Conservation (phyloP, 2,329 filamentous ascomycete species). For the Dryadomyces sulphureus region DNA sequence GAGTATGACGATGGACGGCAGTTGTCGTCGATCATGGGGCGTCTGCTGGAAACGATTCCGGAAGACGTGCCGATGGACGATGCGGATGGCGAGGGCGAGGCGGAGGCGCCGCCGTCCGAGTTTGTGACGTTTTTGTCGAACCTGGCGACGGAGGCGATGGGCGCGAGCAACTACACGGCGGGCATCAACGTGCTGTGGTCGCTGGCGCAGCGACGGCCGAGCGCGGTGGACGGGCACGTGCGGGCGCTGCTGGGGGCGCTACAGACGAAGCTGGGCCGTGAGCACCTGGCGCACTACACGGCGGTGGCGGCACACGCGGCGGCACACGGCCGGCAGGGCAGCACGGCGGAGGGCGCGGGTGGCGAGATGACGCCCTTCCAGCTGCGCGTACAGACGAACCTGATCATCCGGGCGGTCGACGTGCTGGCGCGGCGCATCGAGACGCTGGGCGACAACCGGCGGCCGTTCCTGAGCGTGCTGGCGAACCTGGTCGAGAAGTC, state of each 20-base stretch:
- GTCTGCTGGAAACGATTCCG: conserved; percentile 79
- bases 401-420: conserved; percentile 93
- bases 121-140: conserved; percentile 72
- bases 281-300: conserved; percentile 71
- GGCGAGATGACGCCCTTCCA: conserved; percentile 55
- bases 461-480: conserved; percentile 88
- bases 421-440: conserved; percentile 87
- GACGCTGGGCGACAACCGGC: conserved; percentile 72
- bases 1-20: conserved; percentile 54
- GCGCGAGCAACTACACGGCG: conserved; percentile 65
- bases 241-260: conserved; percentile 81
- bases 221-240: conserved; percentile 83
- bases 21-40: conserved; percentile 60
- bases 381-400: conserved; percentile 70
- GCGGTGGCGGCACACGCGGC: conserved; percentile 32
- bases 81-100: conserved; percentile 70
- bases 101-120: conserved; percentile 63
- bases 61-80: conserved; percentile 61
- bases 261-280: conserved; percentile 79
- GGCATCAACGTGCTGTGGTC: conserved; percentile 92
- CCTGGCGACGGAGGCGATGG: conserved; percentile 78
- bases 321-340: too few species aligned
- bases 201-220: conserved; percentile 68
- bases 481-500: conserved; percentile 94
- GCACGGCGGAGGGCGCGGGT: not conserved